Base-by-base conservation (phyloP, 2,329 filamentous ascomycete genomes). In the Aspergillus proliferans region DNA sequence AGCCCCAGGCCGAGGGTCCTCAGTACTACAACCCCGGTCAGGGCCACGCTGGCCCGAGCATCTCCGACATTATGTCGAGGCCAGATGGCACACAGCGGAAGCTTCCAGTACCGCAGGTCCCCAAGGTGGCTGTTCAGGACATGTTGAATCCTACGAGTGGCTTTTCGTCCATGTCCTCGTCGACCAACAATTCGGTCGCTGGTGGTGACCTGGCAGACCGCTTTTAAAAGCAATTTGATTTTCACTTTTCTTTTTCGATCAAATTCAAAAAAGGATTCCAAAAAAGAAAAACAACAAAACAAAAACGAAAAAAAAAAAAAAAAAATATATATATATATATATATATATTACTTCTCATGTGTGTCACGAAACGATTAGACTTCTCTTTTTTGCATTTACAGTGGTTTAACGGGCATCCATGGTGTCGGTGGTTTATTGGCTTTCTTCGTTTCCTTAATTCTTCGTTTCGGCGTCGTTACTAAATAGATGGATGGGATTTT, bases 31-130 rank as follows among this genome's bases (percentile, higher is more conserved):
- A 78, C 47, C 77, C 77, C n/a, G 72, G 67, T 46, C 76, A 72
- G 60, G 73, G 77, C 48, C 75, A 80, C 58, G 81, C 77, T 48
- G 90, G 90, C 38, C 81, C 94, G 50, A 87, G 88, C 36, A 85
- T 97, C 60, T 87, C 85, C 51, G 92, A 97, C 67, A 97, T 97
- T 63, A 93, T 97, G 75, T 89, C 86, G 64, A 85, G 86, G 58
- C 81, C 89, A 1, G 91, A 96, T 55, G 89, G 89, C 34, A 86
- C 87, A 21, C 88, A 93, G 72, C 79, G 92, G 60, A 97, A 97
- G 71, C 77, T 97, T 15, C 92, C 92, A 0, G 87, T 95, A 14
- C 90, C 90, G 5, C 88, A 92, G 71, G 81, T 91, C 3, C 88
- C 89, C 48, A 93, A 93, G 69, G 86, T 95, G 40, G 87, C 87